These are phyloP conservation scores for Colletotrichum godetiae DNA, from an alignment of 2,329 filamentous ascomycete species.

Conservation along the genomic window DNA sequence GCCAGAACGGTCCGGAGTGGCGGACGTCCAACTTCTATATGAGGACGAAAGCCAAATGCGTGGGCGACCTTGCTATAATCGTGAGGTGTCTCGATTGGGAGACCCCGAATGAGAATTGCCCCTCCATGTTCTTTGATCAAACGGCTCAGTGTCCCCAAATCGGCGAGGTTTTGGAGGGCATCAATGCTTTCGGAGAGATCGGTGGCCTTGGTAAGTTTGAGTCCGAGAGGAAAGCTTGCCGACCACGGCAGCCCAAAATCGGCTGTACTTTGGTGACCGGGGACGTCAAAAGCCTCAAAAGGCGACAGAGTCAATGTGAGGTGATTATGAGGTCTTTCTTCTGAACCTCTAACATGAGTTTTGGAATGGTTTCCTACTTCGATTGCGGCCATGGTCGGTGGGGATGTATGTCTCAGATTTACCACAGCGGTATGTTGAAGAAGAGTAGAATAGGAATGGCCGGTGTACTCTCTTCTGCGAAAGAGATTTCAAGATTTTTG, in stretches of 20 bases:
- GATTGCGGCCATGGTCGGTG: neutral
- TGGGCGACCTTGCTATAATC: conserved; percentile 49
- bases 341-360: neutral
- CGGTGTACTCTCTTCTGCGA: no score
- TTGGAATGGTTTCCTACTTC: neutral
- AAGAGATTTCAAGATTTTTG: neutral
- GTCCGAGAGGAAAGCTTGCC: conserved; percentile 40
- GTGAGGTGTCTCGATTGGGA: conserved; percentile 44
- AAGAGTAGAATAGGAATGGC: no score
- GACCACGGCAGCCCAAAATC: conserved; percentile 38
- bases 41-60: conserved; percentile 47
- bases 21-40: conserved; percentile 48
- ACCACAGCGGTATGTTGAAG: no score
- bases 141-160: conserved; percentile 41
- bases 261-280: conserved; percentile 39
- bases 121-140: conserved; percentile 45
- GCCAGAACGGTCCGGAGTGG: conserved; percentile 46
- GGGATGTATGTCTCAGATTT: no score
- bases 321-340: neutral
- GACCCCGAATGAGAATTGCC: conserved; percentile 46
- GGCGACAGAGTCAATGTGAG: no score
- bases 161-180: conserved; percentile 34
- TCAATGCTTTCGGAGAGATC: conserved; percentile 33
- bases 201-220: conserved; percentile 24
- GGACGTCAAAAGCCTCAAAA: conserved; percentile 37